These are phyloP conservation scores for Plantago elongata DNA, from an alignment of 257 asterid genomes.

Conservation along the genomic window DNA sequence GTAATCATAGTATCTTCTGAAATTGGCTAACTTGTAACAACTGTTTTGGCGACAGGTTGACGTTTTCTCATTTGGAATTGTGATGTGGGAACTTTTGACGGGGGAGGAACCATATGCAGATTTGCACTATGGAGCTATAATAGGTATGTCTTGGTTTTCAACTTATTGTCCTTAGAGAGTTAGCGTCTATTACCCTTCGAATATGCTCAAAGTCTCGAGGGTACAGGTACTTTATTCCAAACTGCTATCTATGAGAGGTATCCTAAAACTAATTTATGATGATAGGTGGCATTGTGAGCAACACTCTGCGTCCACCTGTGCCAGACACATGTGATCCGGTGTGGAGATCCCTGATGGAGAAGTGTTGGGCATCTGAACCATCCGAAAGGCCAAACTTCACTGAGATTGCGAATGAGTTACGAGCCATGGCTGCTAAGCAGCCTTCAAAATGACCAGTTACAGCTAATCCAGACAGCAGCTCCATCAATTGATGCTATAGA, in stretches of 20 bases:
- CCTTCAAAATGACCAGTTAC: constrained; percentile 65
- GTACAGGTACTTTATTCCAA: too few species aligned
- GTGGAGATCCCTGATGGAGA: constrained; percentile 86
- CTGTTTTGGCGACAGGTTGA: constrained; percentile 55
- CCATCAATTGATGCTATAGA: too few species aligned
- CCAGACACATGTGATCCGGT: constrained; percentile 74
- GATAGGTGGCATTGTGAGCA: constrained; percentile 93
- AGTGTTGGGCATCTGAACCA: constrained; percentile 94
- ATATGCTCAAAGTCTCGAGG: too few species aligned
- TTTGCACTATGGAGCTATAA: constrained; percentile 93
- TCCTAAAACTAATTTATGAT: not conserved
- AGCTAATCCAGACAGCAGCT: constrained; percentile 28
- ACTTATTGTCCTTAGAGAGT: not conserved
- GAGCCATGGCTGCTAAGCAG: constrained; percentile 69
- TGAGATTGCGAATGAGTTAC: constrained; percentile 62
- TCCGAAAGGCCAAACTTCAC: constrained; percentile 83
- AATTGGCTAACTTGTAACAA: not conserved
- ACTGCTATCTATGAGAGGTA: too few species aligned
- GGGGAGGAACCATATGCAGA: constrained; percentile 96
- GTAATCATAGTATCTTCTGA: constrained; percentile 3
- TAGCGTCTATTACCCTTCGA: not conserved
- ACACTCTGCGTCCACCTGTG: constrained; percentile 82
- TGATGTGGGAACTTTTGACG: constrained; percentile 97
- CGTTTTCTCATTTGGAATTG: constrained; percentile 91
- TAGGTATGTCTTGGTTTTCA: constrained; percentile 42